phyloP scores from a whole-genome alignment of 768 basidiomycete species.

The Tricholoma terreum region DNA sequence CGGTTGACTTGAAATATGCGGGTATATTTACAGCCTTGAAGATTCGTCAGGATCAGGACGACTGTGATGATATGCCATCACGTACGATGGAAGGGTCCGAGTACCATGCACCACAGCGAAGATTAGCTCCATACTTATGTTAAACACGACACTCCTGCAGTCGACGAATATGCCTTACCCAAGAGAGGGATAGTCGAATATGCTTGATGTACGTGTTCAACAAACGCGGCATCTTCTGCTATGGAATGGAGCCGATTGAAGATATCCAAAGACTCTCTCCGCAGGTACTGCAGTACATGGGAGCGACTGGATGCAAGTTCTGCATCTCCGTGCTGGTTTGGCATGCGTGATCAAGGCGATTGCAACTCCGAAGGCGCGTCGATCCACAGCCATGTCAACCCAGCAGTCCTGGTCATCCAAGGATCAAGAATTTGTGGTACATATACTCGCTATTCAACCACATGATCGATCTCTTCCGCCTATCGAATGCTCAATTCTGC shows the following conservation, averaged over 20 bases:
- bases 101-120: constrained; percentile 95
- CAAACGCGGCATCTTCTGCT: constrained; percentile 69
- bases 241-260: constrained; percentile 91
- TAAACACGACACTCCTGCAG: background rate
- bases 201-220: constrained; percentile 30
- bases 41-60: background rate
- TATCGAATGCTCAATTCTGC: background rate
- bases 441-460: background rate
- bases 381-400: background rate
- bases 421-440: background rate
- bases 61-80: background rate
- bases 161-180: constrained; percentile 32
- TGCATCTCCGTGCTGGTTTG: background rate
- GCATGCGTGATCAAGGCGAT: background rate
- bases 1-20: constrained; percentile 92
- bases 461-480: background rate
- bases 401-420: background rate
- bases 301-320: background rate
- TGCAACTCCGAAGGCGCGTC: background rate
- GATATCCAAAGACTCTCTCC: constrained; percentile 70
- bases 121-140: constrained; percentile 58
- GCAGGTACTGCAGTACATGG: constrained; percentile 46
- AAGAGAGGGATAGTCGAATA: constrained; percentile 51
- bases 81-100: constrained; percentile 64
- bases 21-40: constrained; percentile 33